Evolutionary conservation across 306 rosid genomes (phyloP).

Genomic region (Abrus precatorius): DNA sequence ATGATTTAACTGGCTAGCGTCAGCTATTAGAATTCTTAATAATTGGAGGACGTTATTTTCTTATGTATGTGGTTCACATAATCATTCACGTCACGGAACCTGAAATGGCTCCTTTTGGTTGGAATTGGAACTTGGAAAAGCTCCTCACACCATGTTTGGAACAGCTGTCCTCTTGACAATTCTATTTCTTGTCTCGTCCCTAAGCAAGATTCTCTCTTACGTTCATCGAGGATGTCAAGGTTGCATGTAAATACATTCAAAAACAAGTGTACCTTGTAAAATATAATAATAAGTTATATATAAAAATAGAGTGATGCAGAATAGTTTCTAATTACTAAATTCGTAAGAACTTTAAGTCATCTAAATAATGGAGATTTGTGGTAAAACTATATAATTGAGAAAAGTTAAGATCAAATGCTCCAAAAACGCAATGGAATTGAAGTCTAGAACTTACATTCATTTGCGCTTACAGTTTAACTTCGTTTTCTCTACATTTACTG

Average conservation of each 20-base stretch:
- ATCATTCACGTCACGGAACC: not conserved
- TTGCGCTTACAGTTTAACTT: not conserved
- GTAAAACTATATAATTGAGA: not conserved
- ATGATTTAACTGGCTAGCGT: not conserved
- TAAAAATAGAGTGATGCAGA: no score
- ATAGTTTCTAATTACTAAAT: not conserved
- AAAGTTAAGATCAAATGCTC: not conserved
- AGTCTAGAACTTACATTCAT: no score
- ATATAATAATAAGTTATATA: no score
- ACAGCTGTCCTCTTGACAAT: not conserved
- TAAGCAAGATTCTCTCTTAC: not conserved
- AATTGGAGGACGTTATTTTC: not conserved
- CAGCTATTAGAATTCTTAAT: not conserved
- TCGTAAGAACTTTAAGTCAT: not conserved
- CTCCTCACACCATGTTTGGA: not conserved
- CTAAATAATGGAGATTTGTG: not conserved
- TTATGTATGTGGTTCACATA: not conserved
- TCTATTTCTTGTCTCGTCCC: not conserved
- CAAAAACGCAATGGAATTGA: not conserved
- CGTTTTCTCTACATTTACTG: not conserved
- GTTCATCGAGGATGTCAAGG: not conserved
- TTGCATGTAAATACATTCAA: not conserved
- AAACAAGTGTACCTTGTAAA: not conserved
- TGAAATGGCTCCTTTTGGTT: not conserved
- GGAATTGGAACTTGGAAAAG: not conserved